These are phyloP conservation scores for Candida sp. DNA, from an alignment of 1,139 yeast species.

Conservation along the genomic window DNA sequence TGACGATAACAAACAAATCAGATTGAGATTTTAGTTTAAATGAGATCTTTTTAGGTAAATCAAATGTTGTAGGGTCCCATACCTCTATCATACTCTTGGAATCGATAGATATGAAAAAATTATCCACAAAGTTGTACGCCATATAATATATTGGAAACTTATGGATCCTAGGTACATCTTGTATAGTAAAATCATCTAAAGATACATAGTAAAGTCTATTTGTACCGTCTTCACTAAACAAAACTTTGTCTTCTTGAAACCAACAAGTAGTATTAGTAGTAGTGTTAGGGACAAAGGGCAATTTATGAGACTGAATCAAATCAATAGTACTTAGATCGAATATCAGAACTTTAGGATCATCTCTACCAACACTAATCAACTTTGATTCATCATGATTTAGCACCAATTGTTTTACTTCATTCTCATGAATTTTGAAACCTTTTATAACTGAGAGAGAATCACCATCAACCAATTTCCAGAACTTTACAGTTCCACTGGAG, in stretches of 20 bases:
- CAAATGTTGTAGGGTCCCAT: constrained; percentile 23
- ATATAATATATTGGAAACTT: constrained; percentile 22
- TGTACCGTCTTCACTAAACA: constrained; percentile 19
- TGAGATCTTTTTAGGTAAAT: constrained; percentile 14
- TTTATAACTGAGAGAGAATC: background rate
- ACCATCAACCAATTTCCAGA: constrained; percentile 25
- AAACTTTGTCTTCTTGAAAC: constrained; percentile 13
- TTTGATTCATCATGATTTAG: constrained; percentile 14
- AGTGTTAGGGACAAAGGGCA: constrained; percentile 19
- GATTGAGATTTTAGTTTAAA: constrained; percentile 42
- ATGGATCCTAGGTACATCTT: constrained; percentile 18
- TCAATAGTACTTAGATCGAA: constrained; percentile 40
- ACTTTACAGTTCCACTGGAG: constrained; percentile 37
- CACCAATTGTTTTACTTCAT: constrained; percentile 4
- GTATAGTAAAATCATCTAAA: constrained; percentile 10
- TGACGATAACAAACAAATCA: constrained; percentile 35
- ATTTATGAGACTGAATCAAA: constrained; percentile 32
- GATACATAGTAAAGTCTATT: constrained; percentile 10
- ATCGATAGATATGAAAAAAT: constrained; percentile 38
- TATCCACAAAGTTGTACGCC: constrained; percentile 21
- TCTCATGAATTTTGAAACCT: background rate
- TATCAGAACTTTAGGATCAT: constrained; percentile 23
- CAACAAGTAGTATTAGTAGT: constrained; percentile 14
- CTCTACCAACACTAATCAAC: constrained; percentile 28
- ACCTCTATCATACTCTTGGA: constrained; percentile 40